Percentiles rank a stretch among this genome's conserved stretches.
Conservation (phyloP, 225 moss, liverwort and hornwort species). For the Pseudoscleropodium purum region DNA sequence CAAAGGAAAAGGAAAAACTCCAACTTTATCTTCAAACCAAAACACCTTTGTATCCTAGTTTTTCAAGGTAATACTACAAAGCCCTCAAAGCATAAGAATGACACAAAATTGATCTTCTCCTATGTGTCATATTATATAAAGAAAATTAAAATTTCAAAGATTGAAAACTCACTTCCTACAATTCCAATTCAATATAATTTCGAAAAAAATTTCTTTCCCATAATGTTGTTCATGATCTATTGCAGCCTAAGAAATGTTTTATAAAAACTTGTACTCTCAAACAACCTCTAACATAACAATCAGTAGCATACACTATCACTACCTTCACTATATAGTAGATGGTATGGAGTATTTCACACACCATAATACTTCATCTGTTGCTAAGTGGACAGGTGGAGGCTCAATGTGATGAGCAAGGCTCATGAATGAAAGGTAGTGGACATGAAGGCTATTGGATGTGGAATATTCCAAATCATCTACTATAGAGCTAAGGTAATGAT, state of each 20-base stretch:
- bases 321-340: rapidly evolving
- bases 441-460: too few relatives aligned
- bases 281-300: background rate
- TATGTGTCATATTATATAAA: background rate
- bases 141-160: background rate
- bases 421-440: too few relatives aligned
- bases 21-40: rapidly evolving
- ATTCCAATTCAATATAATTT: background rate
- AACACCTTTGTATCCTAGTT: background rate
- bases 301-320: too few relatives aligned
- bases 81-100: background rate
- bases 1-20: background rate
- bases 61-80: background rate
- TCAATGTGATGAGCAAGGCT: too few relatives aligned
- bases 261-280: background rate
- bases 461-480: too few relatives aligned
- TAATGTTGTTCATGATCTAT: rapidly evolving
- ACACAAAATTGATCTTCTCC: background rate
- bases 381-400: too few relatives aligned
- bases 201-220: too few relatives aligned
- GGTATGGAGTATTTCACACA: too few relatives aligned
- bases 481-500: too few relatives aligned
- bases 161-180: background rate
- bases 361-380: too few relatives aligned
- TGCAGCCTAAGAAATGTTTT: background rate